These are phyloP conservation scores for Trichosporon asahii DNA, from an alignment of 1,284 basidiomycete species.

Conservation along the genomic window DNA sequence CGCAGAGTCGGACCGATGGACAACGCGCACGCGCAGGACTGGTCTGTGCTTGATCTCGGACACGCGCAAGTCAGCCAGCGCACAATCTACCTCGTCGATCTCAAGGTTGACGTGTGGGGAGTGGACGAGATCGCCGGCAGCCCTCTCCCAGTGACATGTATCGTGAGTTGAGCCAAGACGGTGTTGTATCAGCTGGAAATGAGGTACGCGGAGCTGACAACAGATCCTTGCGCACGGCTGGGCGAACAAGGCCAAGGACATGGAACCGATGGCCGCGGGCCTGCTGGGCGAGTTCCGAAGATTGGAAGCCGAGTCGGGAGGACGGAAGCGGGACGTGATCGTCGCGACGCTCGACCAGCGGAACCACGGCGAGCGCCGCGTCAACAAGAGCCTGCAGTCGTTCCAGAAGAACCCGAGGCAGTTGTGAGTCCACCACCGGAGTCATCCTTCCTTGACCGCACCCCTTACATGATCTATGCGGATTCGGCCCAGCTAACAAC, in stretches of 20 bases:
- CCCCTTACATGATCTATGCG: too few relatives aligned
- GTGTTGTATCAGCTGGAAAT: not conserved
- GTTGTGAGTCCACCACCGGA: too few relatives aligned
- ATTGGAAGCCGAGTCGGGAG: slow-evolving; percentile 11
- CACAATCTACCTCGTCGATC: slow-evolving; percentile 33
- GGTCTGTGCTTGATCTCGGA: slow-evolving; percentile 32
- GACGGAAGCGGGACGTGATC: slow-evolving; percentile 36
- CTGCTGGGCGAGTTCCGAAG: slow-evolving; percentile 33
- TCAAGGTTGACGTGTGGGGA: slow-evolving; percentile 41
- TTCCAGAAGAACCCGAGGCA: slow-evolving; percentile 66
- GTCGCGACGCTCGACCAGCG: slow-evolving; percentile 61
- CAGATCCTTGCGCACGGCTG: slow-evolving; percentile 23
- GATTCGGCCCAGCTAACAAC: not conserved
- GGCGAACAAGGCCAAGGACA: slow-evolving; percentile 23
- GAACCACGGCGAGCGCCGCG: slow-evolving; percentile 61
- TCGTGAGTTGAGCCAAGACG: slow-evolving; percentile 25
- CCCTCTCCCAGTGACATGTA: slow-evolving; percentile 29
- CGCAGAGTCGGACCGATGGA: slow-evolving; percentile 11
- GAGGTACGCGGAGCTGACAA: not conserved
- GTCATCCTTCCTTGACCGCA: too few relatives aligned
- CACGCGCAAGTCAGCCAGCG: slow-evolving; percentile 17
- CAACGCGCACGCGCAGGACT: slow-evolving; percentile 29
- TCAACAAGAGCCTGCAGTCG: slow-evolving; percentile 56
- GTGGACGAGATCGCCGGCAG: slow-evolving; percentile 39
- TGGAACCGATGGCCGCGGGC: slow-evolving; percentile 40